Evolutionary conservation across 2,329 filamentous ascomycete species (phyloP).

Genomic region (Fusarium nygamai): DNA sequence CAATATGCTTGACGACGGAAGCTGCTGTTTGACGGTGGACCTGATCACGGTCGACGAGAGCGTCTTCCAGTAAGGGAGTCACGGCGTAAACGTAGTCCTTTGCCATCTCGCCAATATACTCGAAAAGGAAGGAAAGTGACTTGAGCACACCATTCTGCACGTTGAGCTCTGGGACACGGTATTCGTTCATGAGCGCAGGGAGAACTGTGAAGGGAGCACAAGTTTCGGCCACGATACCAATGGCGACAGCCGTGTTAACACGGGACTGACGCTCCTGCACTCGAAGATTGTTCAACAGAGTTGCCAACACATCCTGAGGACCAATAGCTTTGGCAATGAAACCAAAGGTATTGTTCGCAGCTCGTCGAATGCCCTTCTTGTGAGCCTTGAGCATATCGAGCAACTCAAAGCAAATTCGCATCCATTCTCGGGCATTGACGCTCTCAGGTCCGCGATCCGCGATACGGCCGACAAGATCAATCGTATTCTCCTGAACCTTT

Average conservation of each 20-base stretch:
- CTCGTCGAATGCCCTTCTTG: slow-evolving; percentile 98
- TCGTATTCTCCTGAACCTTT: slow-evolving; percentile 99
- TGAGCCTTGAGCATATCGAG: slow-evolving; percentile 99
- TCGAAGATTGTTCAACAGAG: slow-evolving; percentile 93
- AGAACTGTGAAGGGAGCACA: slow-evolving; percentile 98
- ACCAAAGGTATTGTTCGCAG: slow-evolving; percentile 99
- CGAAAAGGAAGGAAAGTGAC: slow-evolving; percentile 94
- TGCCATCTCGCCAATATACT: slow-evolving; percentile 99
- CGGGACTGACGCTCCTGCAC: slow-evolving; percentile 98
- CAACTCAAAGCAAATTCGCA: slow-evolving; percentile 99
- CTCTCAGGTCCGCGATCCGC: slow-evolving; percentile 96
- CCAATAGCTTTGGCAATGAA: slow-evolving; percentile 99
- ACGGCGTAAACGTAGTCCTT: slow-evolving; percentile 99
- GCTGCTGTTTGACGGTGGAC: slow-evolving; percentile 97
- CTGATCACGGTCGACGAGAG: slow-evolving; percentile 96
- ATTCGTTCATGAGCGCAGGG: slow-evolving; percentile 99
- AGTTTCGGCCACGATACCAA: slow-evolving; percentile 97
- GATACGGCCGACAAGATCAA: slow-evolving; percentile 96
- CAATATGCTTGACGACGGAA: slow-evolving; percentile 96
- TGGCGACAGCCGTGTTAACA: slow-evolving; percentile 97
- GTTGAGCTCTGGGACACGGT: slow-evolving; percentile 96
- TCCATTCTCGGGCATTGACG: slow-evolving; percentile 98
- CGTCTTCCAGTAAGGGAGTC: slow-evolving; percentile 93
- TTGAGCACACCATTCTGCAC: slow-evolving; percentile 99
- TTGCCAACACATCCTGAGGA: slow-evolving; percentile 95